Conservation (phyloP, 139 green algal species). For the Chlamydomonas sp. region DNA sequence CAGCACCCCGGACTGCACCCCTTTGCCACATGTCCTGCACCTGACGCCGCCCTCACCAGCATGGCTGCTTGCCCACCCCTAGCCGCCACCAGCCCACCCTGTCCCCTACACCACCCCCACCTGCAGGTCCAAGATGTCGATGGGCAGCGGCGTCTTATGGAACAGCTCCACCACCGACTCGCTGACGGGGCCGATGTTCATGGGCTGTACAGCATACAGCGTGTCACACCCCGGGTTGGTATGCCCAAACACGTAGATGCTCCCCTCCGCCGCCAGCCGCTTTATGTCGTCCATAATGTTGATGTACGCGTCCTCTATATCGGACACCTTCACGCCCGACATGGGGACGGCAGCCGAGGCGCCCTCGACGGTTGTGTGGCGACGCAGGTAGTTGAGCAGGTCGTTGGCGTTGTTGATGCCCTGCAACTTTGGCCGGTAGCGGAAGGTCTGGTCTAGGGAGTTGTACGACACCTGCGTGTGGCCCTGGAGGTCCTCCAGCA, state of each 20-base stretch:
- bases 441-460: neutral
- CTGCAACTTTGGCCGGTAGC: constrained; percentile 11
- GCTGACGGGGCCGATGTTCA: constrained; percentile 21
- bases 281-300: constrained; percentile 1
- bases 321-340: constrained; percentile 12
- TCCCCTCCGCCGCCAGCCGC: constrained; percentile 26
- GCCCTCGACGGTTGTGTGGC: constrained; percentile 30
- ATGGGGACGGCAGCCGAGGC: constrained; percentile 13
- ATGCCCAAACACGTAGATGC: constrained; percentile 17
- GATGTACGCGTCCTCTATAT: constrained; percentile 27
- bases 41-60: no score
- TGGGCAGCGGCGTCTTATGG: constrained; percentile 15
- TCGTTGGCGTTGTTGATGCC: constrained; percentile 17
- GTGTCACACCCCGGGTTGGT: neutral
- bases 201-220: constrained; percentile 11
- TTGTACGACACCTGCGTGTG: constrained; percentile 28
- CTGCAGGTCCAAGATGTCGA: constrained; percentile 10
- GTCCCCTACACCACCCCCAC: no score
- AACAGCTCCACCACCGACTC: constrained; percentile 21
- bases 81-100: no score
- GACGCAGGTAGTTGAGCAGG: constrained; percentile 36
- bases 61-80: no score
- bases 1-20: constrained; percentile 1
- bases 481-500: neutral
- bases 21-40: neutral